Percentiles rank a stretch among this genome's conserved stretches.
Evolutionary conservation across 768 basidiomycete genomes (phyloP).

Genomic region (Roridomyces roridus): DNA sequence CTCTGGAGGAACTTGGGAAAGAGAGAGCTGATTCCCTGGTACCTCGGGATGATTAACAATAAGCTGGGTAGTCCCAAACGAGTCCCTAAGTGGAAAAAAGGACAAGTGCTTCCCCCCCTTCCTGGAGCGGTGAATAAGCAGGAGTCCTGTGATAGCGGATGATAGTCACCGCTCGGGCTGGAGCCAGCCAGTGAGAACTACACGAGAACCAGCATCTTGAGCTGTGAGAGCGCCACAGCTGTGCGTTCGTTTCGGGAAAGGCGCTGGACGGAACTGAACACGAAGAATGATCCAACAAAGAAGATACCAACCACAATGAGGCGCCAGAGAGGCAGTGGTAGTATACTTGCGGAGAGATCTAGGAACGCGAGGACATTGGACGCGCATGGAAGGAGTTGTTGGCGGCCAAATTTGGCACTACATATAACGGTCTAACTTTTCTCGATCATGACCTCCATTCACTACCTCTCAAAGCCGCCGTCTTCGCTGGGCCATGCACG

Average conservation of each 20-base stretch:
- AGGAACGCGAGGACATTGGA: constrained; percentile 8
- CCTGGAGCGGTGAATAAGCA: constrained; percentile 54
- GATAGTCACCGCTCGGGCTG: constrained; percentile 77
- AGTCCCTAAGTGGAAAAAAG: constrained; percentile 88
- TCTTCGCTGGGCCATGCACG: constrained; percentile 49
- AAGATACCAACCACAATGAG: constrained; percentile 24
- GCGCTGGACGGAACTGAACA: constrained; percentile 44
- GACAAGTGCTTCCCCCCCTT: constrained; percentile 70
- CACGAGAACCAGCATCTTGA: constrained; percentile 56
- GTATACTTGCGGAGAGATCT: background rate
- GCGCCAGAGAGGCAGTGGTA: constrained; percentile 11
- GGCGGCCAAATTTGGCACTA: no score
- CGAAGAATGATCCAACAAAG: constrained; percentile 5
- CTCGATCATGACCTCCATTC: no score
- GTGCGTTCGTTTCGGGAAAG: constrained; percentile 69
- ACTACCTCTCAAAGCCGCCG: constrained; percentile 17
- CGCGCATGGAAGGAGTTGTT: constrained; percentile 14
- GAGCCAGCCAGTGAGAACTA: constrained; percentile 84
- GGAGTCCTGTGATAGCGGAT: constrained; percentile 34
- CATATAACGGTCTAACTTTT: no score
- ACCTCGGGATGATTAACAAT: constrained; percentile 58
- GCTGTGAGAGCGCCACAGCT: constrained; percentile 62
- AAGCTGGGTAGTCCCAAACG: constrained; percentile 80
- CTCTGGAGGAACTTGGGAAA: constrained; percentile 75
- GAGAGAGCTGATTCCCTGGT: constrained; percentile 40